A percentile compares a stretch with the other conserved stretches of the same genome.
phyloP scores from a whole-genome alignment of 305 asterid species.

The Rubia balearica region DNA sequence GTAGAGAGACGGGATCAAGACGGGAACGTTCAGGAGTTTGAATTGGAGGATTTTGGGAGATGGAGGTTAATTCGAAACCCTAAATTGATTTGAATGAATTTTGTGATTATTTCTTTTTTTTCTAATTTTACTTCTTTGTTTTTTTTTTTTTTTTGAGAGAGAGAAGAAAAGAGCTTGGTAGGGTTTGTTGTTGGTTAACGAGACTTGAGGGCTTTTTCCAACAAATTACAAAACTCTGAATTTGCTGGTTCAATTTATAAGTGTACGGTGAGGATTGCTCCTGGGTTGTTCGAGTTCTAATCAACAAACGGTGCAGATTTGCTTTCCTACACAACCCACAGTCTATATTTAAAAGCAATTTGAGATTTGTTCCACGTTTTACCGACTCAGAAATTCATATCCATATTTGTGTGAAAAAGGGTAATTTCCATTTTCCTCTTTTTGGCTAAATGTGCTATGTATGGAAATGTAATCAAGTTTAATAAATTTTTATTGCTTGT shows the following conservation, averaged over 20 bases:
- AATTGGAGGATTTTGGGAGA: constrained; percentile 34
- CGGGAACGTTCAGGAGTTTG: constrained; percentile 18
- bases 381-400: background rate
- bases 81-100: constrained; percentile 48
- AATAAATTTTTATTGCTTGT: no score
- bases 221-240: constrained; percentile 5
- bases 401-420: no score
- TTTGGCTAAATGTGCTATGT: no score
- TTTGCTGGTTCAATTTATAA: background rate
- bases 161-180: constrained; percentile 25
- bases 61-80: constrained; percentile 63
- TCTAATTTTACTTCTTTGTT: constrained; percentile 12
- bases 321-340: background rate
- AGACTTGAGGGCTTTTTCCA: constrained; percentile 24
- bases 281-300: background rate
- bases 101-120: constrained; percentile 21
- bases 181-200: constrained; percentile 39
- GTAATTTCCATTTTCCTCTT: no score
- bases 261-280: background rate
- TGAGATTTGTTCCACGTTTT: background rate
- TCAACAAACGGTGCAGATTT: background rate
- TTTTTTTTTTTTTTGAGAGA: constrained; percentile 14
- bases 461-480: no score
- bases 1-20: constrained; percentile 46
- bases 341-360: background rate